Conservation (phyloP, 2,329 filamentous ascomycete species). For the Fusarium sp. region DNA sequence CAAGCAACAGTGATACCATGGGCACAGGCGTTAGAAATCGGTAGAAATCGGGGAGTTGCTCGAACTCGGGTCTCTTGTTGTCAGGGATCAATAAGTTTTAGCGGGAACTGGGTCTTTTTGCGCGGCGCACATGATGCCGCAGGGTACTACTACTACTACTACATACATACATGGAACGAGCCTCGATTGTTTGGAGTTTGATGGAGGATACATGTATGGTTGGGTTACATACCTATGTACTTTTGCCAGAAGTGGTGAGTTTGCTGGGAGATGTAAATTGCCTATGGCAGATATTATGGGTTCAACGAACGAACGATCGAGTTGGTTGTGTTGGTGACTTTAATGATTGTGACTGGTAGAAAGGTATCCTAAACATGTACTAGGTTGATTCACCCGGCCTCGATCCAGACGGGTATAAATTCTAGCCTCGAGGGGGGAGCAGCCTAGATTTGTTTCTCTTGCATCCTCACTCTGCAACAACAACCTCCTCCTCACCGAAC, state of each 20-base stretch:
- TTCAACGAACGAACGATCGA: background rate
- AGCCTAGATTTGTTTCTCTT: background rate
- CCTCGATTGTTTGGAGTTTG: background rate
- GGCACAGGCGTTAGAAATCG: conserved; percentile 33
- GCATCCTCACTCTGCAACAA: background rate
- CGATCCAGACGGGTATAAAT: background rate
- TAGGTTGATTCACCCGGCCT: background rate
- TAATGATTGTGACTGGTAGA: background rate
- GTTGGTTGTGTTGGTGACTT: background rate
- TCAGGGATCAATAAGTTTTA: conserved; percentile 10
- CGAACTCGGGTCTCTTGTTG: background rate
- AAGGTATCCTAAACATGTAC: background rate
- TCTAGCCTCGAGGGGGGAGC: background rate
- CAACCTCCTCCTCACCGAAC: background rate
- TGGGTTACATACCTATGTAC: background rate
- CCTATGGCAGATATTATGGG: background rate
- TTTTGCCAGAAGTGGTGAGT: background rate
- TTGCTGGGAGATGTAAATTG: background rate
- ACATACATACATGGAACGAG: conserved; percentile 9
- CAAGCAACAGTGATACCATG: conserved; percentile 34
- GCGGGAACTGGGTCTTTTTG: conserved; percentile 6
- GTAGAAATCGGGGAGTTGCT: conserved; percentile 31
- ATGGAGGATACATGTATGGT: background rate
- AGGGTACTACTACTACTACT: background rate
- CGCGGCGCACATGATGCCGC: background rate